Percentiles rank a stretch among this genome's conserved stretches.
Evolutionary conservation across 1,284 basidiomycete genomes (phyloP).

Genomic region (Volvariella volvacea): DNA sequence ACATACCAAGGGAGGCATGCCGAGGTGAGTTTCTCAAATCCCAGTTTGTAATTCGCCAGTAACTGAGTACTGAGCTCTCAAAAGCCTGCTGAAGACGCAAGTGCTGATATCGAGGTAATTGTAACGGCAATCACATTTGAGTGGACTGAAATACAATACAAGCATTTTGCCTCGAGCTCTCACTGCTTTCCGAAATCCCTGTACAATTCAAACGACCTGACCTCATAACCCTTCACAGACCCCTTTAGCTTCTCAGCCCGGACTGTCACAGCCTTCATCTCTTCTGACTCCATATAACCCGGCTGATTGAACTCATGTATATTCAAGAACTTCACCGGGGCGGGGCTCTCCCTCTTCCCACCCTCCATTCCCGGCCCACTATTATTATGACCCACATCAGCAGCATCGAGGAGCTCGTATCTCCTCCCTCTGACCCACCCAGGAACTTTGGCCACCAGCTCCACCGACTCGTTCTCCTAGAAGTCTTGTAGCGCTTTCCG

Average conservation of each 20-base stretch:
- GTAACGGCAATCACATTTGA: too few species aligned
- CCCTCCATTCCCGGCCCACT: too few species aligned
- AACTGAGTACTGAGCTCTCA: conserved; percentile 15
- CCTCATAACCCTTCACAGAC: conserved; percentile 4
- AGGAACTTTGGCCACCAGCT: conserved; percentile 22
- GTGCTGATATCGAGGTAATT: conserved; percentile 23
- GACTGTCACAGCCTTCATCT: conserved; percentile 16
- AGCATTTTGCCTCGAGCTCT: too few species aligned
- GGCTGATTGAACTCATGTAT: conserved; percentile 24
- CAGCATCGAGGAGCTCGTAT: conserved; percentile 19
- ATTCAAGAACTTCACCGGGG: conserved; percentile 21
- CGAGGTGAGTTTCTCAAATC: conserved; percentile 21
- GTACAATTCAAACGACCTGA: conserved; percentile 10
- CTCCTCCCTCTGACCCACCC: conserved; percentile 26
- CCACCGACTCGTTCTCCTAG: conserved; percentile 29
- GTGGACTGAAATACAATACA: too few species aligned
- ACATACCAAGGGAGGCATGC: conserved; percentile 32
- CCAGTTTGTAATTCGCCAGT: not conserved
- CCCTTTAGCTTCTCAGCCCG: conserved; percentile 4
- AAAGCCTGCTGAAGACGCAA: conserved; percentile 29
- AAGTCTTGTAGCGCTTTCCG: conserved; percentile 34
- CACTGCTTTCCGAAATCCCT: conserved; percentile 9
- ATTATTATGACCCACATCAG: too few species aligned
- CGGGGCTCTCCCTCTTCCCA: conserved; percentile 12
- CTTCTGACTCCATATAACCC: conserved; percentile 16